Percentiles rank a stretch among this genome's conserved stretches.
These are phyloP conservation scores for Aeschynomene evenia DNA, from an alignment of 306 rosid species.

Conservation along the genomic window DNA sequence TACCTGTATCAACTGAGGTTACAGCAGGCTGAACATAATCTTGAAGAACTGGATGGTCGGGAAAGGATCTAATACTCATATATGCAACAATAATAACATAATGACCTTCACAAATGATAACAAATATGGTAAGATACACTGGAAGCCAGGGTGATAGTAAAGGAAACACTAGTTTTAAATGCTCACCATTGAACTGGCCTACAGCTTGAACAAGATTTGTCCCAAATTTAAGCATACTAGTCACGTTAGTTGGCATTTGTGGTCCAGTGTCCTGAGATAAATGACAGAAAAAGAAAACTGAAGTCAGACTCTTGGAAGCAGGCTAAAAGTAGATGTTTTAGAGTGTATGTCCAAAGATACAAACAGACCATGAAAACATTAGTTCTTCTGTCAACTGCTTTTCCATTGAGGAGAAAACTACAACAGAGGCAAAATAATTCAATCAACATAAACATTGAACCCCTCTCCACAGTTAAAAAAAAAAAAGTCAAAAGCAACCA, in stretches of 20 bases:
- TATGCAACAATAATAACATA: slow-evolving; percentile 69
- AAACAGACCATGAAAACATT: slow-evolving; percentile 59
- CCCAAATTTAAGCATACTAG: slow-evolving; percentile 67
- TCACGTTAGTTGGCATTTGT: slow-evolving; percentile 78
- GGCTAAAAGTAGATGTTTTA: slow-evolving; percentile 15
- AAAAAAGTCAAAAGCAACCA: slow-evolving; percentile 6
- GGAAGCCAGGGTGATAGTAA: slow-evolving; percentile 31
- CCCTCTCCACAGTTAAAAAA: neutral
- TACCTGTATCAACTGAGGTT: slow-evolving; percentile 61
- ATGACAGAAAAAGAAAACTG: slow-evolving; percentile 14
- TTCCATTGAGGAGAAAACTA: slow-evolving; percentile 93
- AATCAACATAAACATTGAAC: slow-evolving; percentile 35
- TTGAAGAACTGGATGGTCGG: slow-evolving; percentile 50
- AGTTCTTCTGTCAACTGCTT: slow-evolving; percentile 60
- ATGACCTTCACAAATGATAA: slow-evolving; percentile 58
- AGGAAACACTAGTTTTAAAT: slow-evolving; percentile 22
- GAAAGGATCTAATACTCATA: slow-evolving; percentile 50
- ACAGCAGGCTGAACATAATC: slow-evolving; percentile 63
- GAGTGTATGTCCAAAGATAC: slow-evolving; percentile 2
- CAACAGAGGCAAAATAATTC: slow-evolving; percentile 29
- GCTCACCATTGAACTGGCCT: slow-evolving; percentile 84
- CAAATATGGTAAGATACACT: slow-evolving; percentile 32
- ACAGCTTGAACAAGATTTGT: slow-evolving; percentile 88
- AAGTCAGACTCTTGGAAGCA: slow-evolving; percentile 29
- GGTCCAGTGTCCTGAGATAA: slow-evolving; percentile 80